These are phyloP conservation scores for Spizellomyces punctatus DNA, from an alignment of 192 early-diverging fungal species.

Conservation along the genomic window DNA sequence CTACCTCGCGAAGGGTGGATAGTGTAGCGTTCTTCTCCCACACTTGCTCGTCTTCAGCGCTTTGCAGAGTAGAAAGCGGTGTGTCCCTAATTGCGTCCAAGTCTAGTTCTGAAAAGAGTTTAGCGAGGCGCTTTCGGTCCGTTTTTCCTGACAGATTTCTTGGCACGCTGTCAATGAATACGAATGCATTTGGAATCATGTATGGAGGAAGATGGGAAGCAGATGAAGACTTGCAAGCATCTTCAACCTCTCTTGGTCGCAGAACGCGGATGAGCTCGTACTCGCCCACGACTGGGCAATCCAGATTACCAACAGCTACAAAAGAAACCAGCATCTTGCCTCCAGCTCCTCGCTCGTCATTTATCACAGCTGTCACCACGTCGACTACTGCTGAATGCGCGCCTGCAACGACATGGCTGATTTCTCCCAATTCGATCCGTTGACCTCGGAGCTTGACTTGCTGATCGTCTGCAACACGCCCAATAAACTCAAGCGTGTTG, in stretches of 20 bases:
- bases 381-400: not conserved
- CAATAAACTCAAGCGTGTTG: slow-evolving; percentile 17
- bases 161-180: slow-evolving; percentile 2
- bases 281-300: not conserved
- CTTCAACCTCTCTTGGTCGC: not conserved
- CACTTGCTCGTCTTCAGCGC: slow-evolving; percentile 1
- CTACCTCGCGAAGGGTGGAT: not conserved
- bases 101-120: slow-evolving; percentile 3
- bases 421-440: slow-evolving; percentile 37
- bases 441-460: slow-evolving; percentile 33
- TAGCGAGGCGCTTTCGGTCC: slow-evolving; percentile 8
- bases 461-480: slow-evolving; percentile 16
- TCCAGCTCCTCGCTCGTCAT: not conserved
- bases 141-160: slow-evolving; percentile 2
- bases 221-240: not conserved
- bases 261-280: not conserved
- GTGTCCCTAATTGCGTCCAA: slow-evolving; percentile 6
- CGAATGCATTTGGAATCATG: slow-evolving; percentile 2
- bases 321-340: slow-evolving; percentile 11
- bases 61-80: not conserved
- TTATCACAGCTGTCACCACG: slow-evolving; percentile 6
- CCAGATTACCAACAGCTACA: not conserved
- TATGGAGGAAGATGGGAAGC: not conserved
- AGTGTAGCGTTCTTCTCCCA: not conserved
- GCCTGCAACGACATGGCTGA: slow-evolving; percentile 5